Conservation (phyloP, 352 stramenopile genomes). For the Pythium phragmitis region DNA sequence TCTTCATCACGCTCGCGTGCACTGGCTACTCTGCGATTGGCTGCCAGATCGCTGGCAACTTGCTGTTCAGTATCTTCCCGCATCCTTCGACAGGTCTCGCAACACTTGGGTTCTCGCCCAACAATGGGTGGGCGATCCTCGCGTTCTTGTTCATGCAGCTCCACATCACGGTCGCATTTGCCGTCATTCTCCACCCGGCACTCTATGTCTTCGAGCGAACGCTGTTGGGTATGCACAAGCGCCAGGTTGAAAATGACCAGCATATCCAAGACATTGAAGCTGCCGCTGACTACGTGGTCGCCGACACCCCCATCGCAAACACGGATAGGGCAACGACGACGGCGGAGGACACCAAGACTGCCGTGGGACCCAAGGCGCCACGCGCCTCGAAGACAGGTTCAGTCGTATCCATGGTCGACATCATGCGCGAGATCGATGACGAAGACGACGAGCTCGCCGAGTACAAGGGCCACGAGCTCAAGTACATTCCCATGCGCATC, state of each 20-base stretch:
- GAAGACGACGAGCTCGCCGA: slow-evolving; percentile 39
- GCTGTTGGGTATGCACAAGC: slow-evolving; percentile 29
- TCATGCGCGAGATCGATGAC: slow-evolving; percentile 31
- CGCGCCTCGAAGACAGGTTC: slow-evolving; percentile 33
- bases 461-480: slow-evolving; percentile 51
- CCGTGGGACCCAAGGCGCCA: neutral
- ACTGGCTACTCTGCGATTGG: slow-evolving; percentile 30
- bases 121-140: slow-evolving; percentile 27
- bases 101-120: slow-evolving; percentile 28
- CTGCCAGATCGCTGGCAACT: slow-evolving; percentile 36
- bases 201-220: slow-evolving; percentile 32
- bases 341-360: neutral
- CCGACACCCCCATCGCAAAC: slow-evolving; percentile 1
- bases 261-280: slow-evolving; percentile 19
- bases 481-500: slow-evolving; percentile 54
- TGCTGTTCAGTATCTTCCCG: slow-evolving; percentile 31
- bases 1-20: slow-evolving; percentile 32
- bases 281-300: slow-evolving; percentile 5
- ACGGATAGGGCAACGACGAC: neutral
- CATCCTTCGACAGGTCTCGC: slow-evolving; percentile 8
- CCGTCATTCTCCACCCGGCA: slow-evolving; percentile 32
- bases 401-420: slow-evolving; percentile 39
- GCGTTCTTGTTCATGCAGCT: slow-evolving; percentile 45
- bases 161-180: slow-evolving; percentile 40
- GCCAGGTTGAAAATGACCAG: slow-evolving; percentile 4